Conservation (phyloP, 1,284 basidiomycete genomes). For the Puccinia horiana region DNA sequence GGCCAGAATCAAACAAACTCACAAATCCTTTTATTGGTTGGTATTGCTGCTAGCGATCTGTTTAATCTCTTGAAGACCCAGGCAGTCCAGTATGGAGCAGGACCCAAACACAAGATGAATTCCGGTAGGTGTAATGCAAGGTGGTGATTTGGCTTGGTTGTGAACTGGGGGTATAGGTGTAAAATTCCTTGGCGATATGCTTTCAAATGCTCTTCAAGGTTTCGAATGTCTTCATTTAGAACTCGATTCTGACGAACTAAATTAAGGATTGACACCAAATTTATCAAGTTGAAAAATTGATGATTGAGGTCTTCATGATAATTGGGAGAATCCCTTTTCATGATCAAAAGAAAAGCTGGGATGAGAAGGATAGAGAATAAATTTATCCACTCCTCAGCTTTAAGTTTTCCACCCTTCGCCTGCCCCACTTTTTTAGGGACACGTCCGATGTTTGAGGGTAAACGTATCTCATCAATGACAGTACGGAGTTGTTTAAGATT, state of each 20-base stretch:
- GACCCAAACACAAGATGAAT: conserved; percentile 5
- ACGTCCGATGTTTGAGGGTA: conserved; percentile 3
- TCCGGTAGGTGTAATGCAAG: conserved; percentile 30
- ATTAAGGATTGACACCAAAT: not conserved
- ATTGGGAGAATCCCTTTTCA: not conserved
- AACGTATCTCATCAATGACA: not conserved
- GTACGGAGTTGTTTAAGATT: not conserved
- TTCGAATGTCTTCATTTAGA: not conserved
- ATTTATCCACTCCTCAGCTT: conserved; percentile 29
- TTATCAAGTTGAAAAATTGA: not conserved
- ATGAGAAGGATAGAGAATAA: not conserved
- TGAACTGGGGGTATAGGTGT: not conserved
- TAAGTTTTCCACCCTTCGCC: conserved; percentile 28
- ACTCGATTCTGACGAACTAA: not conserved
- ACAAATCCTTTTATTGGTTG: conserved; percentile 56
- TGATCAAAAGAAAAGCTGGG: conserved; percentile 11
- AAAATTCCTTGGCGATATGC: conserved; percentile 9
- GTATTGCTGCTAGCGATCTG: conserved; percentile 60
- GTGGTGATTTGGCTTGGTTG: conserved; percentile 38
- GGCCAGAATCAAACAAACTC: not conserved
- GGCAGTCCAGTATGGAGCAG: conserved; percentile 34
- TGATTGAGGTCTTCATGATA: not conserved
- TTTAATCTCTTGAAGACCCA: conserved; percentile 26
- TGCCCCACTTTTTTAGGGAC: conserved; percentile 11
- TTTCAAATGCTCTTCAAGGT: conserved; percentile 7